Evolutionary conservation across 176 grass and related monocot genomes (phyloP).

Genomic region (Carex myosuroides): DNA sequence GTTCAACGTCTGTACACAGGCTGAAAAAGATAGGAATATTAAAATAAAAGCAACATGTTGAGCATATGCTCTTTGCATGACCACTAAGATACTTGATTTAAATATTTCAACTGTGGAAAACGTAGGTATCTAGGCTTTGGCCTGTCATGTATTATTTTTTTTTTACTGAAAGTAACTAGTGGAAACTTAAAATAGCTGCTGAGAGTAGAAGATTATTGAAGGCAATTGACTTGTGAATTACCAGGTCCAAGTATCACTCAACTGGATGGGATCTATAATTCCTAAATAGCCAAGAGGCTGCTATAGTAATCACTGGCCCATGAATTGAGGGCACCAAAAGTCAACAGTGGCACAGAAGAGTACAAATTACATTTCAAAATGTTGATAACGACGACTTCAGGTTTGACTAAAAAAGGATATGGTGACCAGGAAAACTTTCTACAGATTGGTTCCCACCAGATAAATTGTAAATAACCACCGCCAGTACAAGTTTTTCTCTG

Average conservation of each 20-base stretch:
- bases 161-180: neutral
- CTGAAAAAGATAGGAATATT: neutral
- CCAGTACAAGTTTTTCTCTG: neutral
- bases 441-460: neutral
- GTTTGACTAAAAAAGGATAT: neutral
- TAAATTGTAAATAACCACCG: neutral
- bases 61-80: neutral
- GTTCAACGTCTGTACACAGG: neutral
- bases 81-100: neutral
- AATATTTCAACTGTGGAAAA: neutral
- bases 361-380: neutral
- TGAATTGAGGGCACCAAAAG: neutral
- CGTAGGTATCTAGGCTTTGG: neutral
- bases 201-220: neutral
- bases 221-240: neutral
- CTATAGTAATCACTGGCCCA: neutral
- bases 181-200: neutral
- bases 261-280: neutral
- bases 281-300: neutral
- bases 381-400: neutral
- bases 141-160: neutral
- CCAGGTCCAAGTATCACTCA: neutral
- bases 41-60: neutral
- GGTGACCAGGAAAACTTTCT: too few relatives aligned
- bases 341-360: neutral